A percentile compares a stretch with the other conserved stretches of the same genome.
Evolutionary conservation across 2,329 filamentous ascomycete species (phyloP).

Genomic region (Xylaria sp.): DNA sequence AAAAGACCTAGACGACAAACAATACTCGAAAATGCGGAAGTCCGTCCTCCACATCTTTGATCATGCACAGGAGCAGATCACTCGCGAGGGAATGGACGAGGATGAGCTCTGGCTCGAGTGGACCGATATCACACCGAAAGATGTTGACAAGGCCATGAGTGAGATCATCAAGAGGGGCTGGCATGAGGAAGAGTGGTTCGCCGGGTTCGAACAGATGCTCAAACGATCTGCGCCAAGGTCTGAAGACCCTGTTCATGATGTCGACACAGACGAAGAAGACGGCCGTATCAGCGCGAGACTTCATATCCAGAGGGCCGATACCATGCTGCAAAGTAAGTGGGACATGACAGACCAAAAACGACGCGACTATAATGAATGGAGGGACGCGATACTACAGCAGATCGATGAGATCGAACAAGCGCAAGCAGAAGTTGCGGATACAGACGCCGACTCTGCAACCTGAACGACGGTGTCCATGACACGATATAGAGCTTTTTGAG

Average conservation of each 20-base stretch:
- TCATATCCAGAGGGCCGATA: conserved; percentile 49
- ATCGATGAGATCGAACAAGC: conserved; percentile 45
- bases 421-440: conserved; percentile 8
- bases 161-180: conserved; percentile 52
- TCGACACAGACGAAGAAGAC: conserved; percentile 33
- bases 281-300: conserved; percentile 36
- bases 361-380: conserved; percentile 60
- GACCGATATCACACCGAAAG: conserved; percentile 43
- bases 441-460: conserved; percentile 19
- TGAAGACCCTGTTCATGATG: conserved; percentile 31
- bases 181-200: conserved; percentile 61
- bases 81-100: conserved; percentile 37
- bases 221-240: conserved; percentile 24
- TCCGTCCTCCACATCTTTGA: conserved; percentile 42
- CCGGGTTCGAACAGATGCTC: conserved; percentile 51
- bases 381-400: conserved; percentile 50
- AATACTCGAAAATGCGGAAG: conserved; percentile 44
- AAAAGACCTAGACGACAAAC: conserved; percentile 36
- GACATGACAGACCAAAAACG: conserved; percentile 60
- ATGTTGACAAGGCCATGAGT: conserved; percentile 58
- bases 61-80: conserved; percentile 37
- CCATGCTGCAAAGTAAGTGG: conserved; percentile 71
- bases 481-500: neutral
- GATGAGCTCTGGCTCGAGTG: conserved; percentile 51
- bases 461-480: conserved; percentile 1